phyloP scores from a whole-genome alignment of 495 filamentous ascomycete species.

The Tuber indicum region DNA sequence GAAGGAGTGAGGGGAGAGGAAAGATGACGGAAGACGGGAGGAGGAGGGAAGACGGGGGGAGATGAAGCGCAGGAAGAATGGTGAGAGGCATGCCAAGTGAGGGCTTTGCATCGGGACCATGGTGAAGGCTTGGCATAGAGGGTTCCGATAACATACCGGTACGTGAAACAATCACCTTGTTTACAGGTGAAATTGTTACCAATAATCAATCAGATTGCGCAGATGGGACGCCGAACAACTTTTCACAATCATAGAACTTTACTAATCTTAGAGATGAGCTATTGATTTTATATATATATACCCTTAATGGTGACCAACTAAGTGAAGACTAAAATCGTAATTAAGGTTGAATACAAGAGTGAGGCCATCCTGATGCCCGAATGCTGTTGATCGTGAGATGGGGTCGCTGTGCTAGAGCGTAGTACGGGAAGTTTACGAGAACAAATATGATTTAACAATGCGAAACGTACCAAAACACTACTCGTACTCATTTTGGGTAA shows the following conservation, averaged over 20 bases:
- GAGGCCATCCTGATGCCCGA: neutral
- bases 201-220: neutral
- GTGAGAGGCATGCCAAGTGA: conserved; percentile 11
- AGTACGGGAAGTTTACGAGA: neutral
- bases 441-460: neutral
- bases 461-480: neutral
- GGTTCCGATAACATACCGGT: conserved; percentile 25
- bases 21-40: conserved; percentile 24
- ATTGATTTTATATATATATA: neutral
- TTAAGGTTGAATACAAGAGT: neutral
- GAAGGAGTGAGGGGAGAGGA: conserved; percentile 38
- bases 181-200: neutral
- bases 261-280: neutral
- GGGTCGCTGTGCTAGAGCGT: neutral
- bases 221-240: neutral
- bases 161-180: conserved; percentile 35
- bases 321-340: neutral
- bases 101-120: conserved; percentile 19
- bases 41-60: conserved; percentile 31
- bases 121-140: conserved; percentile 26
- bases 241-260: neutral
- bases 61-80: conserved; percentile 31
- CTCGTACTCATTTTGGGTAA: neutral
- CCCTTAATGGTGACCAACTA: neutral
- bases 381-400: neutral